Percentiles rank a stretch among this genome's conserved stretches.
These are phyloP conservation scores for Candida parachauliodes DNA, from an alignment of 805 yeast species.

Conservation along the genomic window DNA sequence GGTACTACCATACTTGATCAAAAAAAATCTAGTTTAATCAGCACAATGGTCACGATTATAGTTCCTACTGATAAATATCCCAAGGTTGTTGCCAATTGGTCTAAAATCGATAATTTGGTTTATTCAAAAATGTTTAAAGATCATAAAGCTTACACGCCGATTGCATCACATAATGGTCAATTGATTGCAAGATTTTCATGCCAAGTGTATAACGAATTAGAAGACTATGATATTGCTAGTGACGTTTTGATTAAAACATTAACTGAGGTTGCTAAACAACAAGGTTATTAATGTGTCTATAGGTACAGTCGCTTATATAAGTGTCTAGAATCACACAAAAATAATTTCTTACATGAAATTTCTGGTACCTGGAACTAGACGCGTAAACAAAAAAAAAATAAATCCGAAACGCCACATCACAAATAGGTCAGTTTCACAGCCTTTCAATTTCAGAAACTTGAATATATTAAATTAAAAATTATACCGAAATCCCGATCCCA, in stretches of 20 bases:
- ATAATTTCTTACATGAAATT: background rate
- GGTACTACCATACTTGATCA: slow-evolving; percentile 37
- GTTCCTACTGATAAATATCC: slow-evolving; percentile 26
- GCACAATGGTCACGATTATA: slow-evolving; percentile 43
- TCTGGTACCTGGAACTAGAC: background rate
- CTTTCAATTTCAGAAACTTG: too few relatives aligned
- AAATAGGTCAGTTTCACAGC: too few relatives aligned
- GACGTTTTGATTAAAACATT: slow-evolving; percentile 29
- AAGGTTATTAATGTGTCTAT: background rate
- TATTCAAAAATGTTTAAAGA: slow-evolving; percentile 13
- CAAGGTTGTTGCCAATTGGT: slow-evolving; percentile 5
- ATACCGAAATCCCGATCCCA: too few relatives aligned
- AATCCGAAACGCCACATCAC: slow-evolving; percentile 2
- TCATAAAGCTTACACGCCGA: slow-evolving; percentile 48
- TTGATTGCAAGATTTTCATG: slow-evolving; percentile 48
- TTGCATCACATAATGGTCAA: slow-evolving; percentile 34
- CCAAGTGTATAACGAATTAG: slow-evolving; percentile 55
- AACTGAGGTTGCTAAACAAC: slow-evolving; percentile 7
- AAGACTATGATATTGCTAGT: slow-evolving; percentile 50
- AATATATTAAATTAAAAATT: too few relatives aligned
- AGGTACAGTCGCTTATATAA: background rate
- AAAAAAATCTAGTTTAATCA: slow-evolving; percentile 28
- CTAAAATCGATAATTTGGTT: slow-evolving; percentile 5
- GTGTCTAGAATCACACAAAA: background rate
- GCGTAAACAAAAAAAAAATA: background rate